Percentiles rank a stretch among this genome's conserved stretches.
Evolutionary conservation across 495 filamentous ascomycete species (phyloP).

Genomic region (Peziza echinospora): DNA sequence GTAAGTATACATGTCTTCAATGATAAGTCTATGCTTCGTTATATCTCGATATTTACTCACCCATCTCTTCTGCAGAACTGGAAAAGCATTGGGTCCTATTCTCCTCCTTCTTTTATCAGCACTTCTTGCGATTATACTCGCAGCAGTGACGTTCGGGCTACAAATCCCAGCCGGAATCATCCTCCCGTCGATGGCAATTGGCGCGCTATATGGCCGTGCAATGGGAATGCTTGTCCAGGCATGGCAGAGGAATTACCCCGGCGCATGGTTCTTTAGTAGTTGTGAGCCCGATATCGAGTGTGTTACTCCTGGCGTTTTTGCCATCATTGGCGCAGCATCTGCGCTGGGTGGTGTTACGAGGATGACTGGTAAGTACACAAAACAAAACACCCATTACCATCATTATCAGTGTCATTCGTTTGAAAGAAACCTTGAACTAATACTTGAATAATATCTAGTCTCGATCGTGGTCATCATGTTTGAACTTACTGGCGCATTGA

Average conservation of each 20-base stretch:
- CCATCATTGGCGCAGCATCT: conserved; percentile 91
- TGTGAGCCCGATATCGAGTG: conserved; percentile 81
- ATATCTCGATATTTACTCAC: no score
- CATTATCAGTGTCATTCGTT: background rate
- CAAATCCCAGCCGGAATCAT: conserved; percentile 93
- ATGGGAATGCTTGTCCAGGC: conserved; percentile 74
- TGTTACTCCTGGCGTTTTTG: conserved; percentile 85
- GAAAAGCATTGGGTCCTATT: conserved; percentile 46
- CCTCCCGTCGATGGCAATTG: conserved; percentile 91
- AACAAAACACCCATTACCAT: no score
- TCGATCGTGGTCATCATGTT: conserved; percentile 99
- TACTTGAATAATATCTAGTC: conserved; percentile 17
- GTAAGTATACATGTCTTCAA: conserved; percentile 18
- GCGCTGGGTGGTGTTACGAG: conserved; percentile 89
- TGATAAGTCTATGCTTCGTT: conserved; percentile 6
- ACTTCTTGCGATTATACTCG: conserved; percentile 61
- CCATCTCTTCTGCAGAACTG: no score
- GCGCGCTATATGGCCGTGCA: conserved; percentile 77
- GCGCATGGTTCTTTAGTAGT: conserved; percentile 49
- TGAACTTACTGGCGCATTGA: conserved; percentile 84
- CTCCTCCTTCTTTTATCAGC: conserved; percentile 60
- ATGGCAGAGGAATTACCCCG: conserved; percentile 61
- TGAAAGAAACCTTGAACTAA: background rate
- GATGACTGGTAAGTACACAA: conserved; percentile 38
- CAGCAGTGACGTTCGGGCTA: conserved; percentile 83